These are phyloP conservation scores for Saccharomyces hybrid DNA, from an alignment of 1,139 yeast species.

Conservation along the genomic window DNA sequence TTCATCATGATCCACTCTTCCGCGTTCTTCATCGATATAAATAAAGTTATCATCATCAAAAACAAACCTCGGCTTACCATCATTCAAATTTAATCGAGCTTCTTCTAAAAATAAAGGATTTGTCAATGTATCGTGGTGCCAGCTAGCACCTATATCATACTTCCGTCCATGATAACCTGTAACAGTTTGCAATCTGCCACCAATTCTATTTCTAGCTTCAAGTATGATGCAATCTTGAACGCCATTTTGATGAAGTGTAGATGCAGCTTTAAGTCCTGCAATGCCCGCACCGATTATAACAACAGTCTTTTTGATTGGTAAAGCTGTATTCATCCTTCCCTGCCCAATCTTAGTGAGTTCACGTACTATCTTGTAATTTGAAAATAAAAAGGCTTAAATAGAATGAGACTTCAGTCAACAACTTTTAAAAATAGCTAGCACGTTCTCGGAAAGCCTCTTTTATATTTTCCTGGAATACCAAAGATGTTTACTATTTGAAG, in stretches of 20 bases:
- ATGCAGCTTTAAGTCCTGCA: slow-evolving; percentile 73
- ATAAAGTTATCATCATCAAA: slow-evolving; percentile 43
- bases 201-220: slow-evolving; percentile 53
- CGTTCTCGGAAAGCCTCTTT: not conserved
- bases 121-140: slow-evolving; percentile 78
- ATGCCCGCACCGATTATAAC: slow-evolving; percentile 76
- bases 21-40: slow-evolving; percentile 30
- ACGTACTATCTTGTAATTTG: not conserved
- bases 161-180: slow-evolving; percentile 29
- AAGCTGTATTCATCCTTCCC: not conserved
- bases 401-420: not conserved
- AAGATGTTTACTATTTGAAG: not conserved
- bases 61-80: slow-evolving; percentile 23
- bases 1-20: slow-evolving; percentile 28
- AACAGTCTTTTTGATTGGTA: slow-evolving; percentile 23
- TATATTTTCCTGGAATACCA: not conserved
- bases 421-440: not conserved
- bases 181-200: slow-evolving; percentile 48
- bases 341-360: not conserved
- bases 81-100: slow-evolving; percentile 25
- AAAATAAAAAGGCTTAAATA: not conserved
- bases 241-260: slow-evolving; percentile 42
- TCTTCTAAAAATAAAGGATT: slow-evolving; percentile 60
- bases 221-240: slow-evolving; percentile 42
- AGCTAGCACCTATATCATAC: slow-evolving; percentile 79